These are phyloP conservation scores for Leishmania aethiopica DNA, from an alignment of 208 protist genomes.

Conservation along the genomic window DNA sequence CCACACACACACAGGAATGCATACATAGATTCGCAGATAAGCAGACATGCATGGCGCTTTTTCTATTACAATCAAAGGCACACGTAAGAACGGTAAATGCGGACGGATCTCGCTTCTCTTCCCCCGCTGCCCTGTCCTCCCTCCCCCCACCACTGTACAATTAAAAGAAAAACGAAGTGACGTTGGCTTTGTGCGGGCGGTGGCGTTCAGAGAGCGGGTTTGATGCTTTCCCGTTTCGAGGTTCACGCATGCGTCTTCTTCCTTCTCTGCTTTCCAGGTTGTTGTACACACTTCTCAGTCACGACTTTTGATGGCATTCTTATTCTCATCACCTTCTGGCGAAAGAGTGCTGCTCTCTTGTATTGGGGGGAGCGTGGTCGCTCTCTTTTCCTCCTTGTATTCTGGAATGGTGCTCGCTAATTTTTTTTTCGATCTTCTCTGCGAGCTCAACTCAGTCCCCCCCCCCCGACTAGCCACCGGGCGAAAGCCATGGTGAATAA, in stretches of 20 bases:
- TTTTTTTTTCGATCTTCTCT: too few species aligned
- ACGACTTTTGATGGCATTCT: too few species aligned
- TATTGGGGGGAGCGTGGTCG: background rate
- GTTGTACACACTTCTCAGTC: background rate
- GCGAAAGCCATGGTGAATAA: too few species aligned
- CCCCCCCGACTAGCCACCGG: too few species aligned
- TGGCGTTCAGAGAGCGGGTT: background rate
- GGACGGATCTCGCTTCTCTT: background rate
- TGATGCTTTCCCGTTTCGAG: background rate
- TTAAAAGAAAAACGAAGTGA: background rate
- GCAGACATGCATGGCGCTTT: background rate
- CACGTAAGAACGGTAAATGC: background rate
- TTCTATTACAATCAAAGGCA: background rate
- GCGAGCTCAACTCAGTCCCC: too few species aligned
- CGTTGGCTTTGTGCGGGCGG: background rate
- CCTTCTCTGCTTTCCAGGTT: too few species aligned
- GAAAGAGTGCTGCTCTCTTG: background rate
- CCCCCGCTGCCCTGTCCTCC: background rate
- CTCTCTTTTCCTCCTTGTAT: too few species aligned
- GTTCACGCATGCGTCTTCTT: background rate
- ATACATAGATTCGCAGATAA: background rate
- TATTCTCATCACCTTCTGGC: too few species aligned
- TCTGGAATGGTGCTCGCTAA: background rate
- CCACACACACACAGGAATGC: background rate
- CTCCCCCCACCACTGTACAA: background rate